These are phyloP conservation scores for Hordeum marinum DNA, from an alignment of 176 grass and related monocot species.

Conservation along the genomic window DNA sequence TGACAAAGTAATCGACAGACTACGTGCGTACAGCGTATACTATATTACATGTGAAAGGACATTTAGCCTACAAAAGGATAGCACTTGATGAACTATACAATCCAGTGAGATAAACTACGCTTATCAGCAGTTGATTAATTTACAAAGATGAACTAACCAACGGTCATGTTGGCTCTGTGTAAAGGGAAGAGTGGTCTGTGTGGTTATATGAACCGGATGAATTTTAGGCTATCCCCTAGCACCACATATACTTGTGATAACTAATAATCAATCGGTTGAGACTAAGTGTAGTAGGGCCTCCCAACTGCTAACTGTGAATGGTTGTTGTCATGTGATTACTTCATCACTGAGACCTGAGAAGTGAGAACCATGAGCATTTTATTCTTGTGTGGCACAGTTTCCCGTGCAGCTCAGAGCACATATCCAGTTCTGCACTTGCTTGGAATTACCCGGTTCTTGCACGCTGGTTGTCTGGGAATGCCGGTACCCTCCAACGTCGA, in stretches of 20 bases:
- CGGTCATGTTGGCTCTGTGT: background rate
- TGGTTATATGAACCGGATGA: constrained; percentile 7
- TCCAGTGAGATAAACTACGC: background rate
- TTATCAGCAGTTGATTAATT: background rate
- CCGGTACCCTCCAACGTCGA: background rate
- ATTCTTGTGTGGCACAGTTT: background rate
- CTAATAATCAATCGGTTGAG: background rate
- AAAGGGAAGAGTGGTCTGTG: constrained; percentile 5
- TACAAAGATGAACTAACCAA: constrained; percentile 19
- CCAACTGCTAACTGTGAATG: background rate
- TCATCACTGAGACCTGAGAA: constrained; percentile 6
- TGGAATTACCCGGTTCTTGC: background rate
- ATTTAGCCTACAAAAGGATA: constrained; percentile 11
- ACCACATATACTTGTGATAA: background rate
- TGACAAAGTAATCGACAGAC: background rate
- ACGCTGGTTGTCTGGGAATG: background rate
- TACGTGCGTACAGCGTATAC: background rate
- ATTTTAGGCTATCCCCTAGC: background rate
- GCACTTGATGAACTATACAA: constrained; percentile 1
- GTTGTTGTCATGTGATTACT: background rate
- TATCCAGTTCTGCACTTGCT: constrained; percentile 12
- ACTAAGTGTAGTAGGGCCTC: background rate
- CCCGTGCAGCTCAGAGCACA: background rate
- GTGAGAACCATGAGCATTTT: background rate
- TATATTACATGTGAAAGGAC: background rate